Conservation (phyloP, 768 basidiomycete species). For the Lactifluus volemus region DNA sequence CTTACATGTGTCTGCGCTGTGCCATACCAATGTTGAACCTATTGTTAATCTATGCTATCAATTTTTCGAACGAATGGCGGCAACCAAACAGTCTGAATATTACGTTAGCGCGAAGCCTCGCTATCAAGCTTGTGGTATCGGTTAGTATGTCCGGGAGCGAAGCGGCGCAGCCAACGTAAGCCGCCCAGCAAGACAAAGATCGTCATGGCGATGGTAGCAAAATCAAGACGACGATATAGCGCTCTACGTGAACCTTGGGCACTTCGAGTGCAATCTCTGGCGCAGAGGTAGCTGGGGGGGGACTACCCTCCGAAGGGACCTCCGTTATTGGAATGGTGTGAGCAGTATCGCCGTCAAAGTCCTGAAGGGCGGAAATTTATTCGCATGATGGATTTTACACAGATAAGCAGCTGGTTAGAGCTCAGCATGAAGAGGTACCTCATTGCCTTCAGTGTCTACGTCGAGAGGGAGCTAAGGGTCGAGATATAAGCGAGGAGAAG, state of each 20-base stretch:
- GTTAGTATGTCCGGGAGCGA: slow-evolving; percentile 7
- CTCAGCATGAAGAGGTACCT: slow-evolving; percentile 94
- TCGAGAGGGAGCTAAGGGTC: slow-evolving; percentile 42
- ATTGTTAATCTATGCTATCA: background rate
- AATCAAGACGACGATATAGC: slow-evolving; percentile 26
- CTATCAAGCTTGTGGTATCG: slow-evolving; percentile 11
- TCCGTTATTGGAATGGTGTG: background rate
- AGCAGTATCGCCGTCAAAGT: slow-evolving; percentile 18
- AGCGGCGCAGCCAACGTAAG: slow-evolving; percentile 12
- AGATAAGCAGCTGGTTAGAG: slow-evolving; percentile 47
- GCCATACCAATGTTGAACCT: background rate
- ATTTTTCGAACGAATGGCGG: background rate
- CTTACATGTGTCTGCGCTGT: background rate
- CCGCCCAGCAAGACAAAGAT: slow-evolving; percentile 16
- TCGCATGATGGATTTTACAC: slow-evolving; percentile 23
- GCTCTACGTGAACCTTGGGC: slow-evolving; percentile 16
- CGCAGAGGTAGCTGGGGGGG: background rate
- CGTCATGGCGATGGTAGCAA: slow-evolving; percentile 4
- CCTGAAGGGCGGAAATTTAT: slow-evolving; percentile 23
- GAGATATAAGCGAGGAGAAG: slow-evolving; percentile 4
- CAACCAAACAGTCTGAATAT: background rate
- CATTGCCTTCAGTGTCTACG: slow-evolving; percentile 57
- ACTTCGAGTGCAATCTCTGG: slow-evolving; percentile 12
- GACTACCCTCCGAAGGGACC: slow-evolving; percentile 3
- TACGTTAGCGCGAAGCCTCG: background rate